Conservation (phyloP, 1,284 basidiomycete genomes). For the Puccinia novopanici region DNA sequence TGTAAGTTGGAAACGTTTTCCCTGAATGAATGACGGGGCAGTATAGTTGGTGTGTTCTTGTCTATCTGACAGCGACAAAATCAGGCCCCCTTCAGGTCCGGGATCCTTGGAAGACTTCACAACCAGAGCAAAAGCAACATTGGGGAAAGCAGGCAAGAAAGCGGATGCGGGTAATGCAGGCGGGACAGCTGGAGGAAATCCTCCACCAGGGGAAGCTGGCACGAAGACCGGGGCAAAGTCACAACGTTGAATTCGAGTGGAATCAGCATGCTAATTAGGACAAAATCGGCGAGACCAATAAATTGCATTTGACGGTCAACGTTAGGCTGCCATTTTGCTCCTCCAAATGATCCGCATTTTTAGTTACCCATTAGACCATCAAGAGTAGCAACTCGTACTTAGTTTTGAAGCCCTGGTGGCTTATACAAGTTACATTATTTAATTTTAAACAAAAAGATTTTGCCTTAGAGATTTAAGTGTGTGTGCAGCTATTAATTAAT, state of each 20-base stretch:
- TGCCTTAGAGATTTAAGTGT: no score
- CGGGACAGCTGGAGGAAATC: background rate
- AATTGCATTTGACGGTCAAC: background rate
- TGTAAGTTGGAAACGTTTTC: background rate
- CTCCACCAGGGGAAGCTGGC: background rate
- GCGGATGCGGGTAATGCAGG: background rate
- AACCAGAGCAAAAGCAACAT: background rate
- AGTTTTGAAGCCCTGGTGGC: background rate
- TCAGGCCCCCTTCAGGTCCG: conserved; percentile 11
- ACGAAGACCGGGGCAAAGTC: background rate
- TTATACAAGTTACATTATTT: no score
- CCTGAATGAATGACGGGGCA: background rate
- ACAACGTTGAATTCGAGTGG: background rate
- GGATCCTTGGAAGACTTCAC: conserved; percentile 2
- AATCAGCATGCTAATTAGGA: background rate
- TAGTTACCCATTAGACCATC: no score
- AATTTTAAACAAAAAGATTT: no score
- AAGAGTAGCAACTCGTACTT: background rate
- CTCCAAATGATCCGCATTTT: background rate
- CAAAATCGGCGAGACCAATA: background rate
- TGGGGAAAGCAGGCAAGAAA: background rate
- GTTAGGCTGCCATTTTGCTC: background rate
- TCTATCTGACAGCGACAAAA: background rate
- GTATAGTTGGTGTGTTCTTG: background rate
- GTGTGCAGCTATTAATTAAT: no score